Evolutionary conservation across 371 early-diverging fungal species (phyloP), one percentile per base, ranked within the genome.

Genomic region (Batrachochytrium dendrobatidis): DNA sequence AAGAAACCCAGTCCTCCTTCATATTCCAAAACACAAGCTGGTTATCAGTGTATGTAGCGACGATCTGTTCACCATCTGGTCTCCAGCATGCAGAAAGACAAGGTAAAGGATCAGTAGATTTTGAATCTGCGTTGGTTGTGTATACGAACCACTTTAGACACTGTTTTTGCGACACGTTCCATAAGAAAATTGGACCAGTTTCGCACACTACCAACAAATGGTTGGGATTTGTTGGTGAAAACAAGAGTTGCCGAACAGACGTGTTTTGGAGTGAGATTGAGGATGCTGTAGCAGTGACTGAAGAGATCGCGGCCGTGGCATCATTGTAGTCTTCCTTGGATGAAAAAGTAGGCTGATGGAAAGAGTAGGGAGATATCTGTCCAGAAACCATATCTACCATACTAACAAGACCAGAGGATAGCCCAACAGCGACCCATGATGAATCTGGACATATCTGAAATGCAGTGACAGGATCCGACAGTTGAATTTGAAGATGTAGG

Each of bases 1-100:
- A 28, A 29, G 39, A 54, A 24, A 64, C 7, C 59, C 59, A 58
- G 4, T 43, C 59, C 26, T 55, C 60, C 45, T 64, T 64, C 22
- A 50, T 12, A 3, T 32, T 45, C 59, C 59, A 64, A 15, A 64
- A 30, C 3, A 20, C 34, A 0, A 55, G 34, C 29, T 18, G 46
- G 18, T 18, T 10, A 10, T 26, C 49, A 15, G 30, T 12, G 34
- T 31, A 3, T 18, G 28, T 28, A 8, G 62, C 56, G 10, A 34
- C 52, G 29, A 61, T 32, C 1, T 49, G 35, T 33, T 31, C 18
- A 12, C 58, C 63, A 30, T 62, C 63, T 32, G 63, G 63, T n/a
- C 54, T 28, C 63, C 63, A 62, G 17, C 44, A 45, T 4, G 26
- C 34, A 8, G 54, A 5, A 10, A 49, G 2, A 12, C 46, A 45